A percentile compares a stretch with the other conserved stretches of the same genome.
Evolutionary conservation across 2,329 filamentous ascomycete genomes (phyloP).

Genomic region (Alternaria postmessia): DNA sequence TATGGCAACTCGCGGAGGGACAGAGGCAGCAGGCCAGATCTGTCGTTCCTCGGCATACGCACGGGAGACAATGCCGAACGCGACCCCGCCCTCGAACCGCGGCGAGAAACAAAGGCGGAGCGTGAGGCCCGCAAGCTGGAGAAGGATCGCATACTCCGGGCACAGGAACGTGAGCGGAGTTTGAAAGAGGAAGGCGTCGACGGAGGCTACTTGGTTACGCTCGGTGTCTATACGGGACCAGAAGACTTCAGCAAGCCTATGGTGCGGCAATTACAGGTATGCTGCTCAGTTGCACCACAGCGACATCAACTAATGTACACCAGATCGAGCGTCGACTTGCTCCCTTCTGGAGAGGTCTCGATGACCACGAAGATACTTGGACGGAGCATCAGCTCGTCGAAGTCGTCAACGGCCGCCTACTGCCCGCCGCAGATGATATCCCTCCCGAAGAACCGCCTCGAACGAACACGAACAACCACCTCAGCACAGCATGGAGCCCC

Average conservation of each 20-base stretch:
- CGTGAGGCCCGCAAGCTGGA: conserved; percentile 86
- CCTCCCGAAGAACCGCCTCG: conserved; percentile 71
- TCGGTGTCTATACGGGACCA: conserved; percentile 88
- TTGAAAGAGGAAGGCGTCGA: conserved; percentile 92
- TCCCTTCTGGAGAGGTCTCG: conserved; percentile 93
- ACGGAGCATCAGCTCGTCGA: conserved; percentile 95
- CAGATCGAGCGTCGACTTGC: conserved; percentile 93
- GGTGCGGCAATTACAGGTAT: conserved; percentile 89
- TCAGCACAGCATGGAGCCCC: conserved; percentile 52
- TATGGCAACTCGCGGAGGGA: conserved; percentile 57
- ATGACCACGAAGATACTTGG: conserved; percentile 89
- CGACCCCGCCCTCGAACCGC: conserved; percentile 63
- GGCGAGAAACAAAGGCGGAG: conserved; percentile 90
- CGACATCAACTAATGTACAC: conserved; percentile 24
- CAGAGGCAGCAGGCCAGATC: conserved; percentile 65
- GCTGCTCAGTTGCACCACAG: conserved; percentile 12
- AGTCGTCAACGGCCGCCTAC: conserved; percentile 80
- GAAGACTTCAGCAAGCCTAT: conserved; percentile 93
- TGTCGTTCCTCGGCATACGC: conserved; percentile 66
- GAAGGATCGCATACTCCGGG: conserved; percentile 75
- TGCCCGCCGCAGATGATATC: conserved; percentile 84
- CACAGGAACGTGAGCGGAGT: conserved; percentile 88
- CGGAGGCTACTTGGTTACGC: conserved; percentile 91
- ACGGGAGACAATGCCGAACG: conserved; percentile 59
- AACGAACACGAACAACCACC: conserved; percentile 45